Evolutionary conservation across 2,329 filamentous ascomycete species (phyloP).

Genomic region (Hymenoscyphus fraxineus): DNA sequence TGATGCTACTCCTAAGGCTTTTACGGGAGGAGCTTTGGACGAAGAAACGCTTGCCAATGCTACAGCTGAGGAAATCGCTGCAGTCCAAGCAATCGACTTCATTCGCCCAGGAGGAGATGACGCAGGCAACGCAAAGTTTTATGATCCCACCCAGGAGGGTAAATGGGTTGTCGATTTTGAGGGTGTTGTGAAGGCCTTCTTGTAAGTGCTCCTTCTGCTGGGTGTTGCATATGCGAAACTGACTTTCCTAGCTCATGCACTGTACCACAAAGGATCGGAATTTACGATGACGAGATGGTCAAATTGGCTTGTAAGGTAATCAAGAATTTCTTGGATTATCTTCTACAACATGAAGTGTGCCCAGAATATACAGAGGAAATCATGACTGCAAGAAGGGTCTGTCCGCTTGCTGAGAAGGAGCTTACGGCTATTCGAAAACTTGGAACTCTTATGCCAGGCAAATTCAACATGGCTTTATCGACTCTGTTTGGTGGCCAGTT

Average conservation of each 20-base stretch:
- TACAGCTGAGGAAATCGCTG: conserved; percentile 61
- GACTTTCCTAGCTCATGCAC: conserved; percentile 46
- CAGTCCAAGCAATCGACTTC: conserved; percentile 60
- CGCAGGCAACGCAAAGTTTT: conserved; percentile 40
- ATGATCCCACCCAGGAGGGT: conserved; percentile 46
- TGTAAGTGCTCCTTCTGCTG: conserved; percentile 50
- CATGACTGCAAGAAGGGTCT: conserved; percentile 60
- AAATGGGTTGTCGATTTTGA: conserved; percentile 78
- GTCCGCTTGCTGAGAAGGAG: conserved; percentile 63
- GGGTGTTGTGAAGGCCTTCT: conserved; percentile 70
- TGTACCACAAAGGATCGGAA: conserved; percentile 54
- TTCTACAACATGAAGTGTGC: conserved; percentile 80
- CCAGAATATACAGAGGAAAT: conserved; percentile 72
- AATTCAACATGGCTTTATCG: conserved; percentile 75
- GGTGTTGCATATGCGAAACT: conserved; percentile 10
- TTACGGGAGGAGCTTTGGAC: conserved; percentile 56
- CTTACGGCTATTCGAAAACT: conserved; percentile 56
- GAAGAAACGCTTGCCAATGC: conserved; percentile 58
- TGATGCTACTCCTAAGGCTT: conserved; percentile 56
- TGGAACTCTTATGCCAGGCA: conserved; percentile 59
- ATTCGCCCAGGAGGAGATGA: conserved; percentile 41
- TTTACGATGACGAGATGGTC: conserved; percentile 51
- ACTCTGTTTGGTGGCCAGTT: conserved; percentile 58
- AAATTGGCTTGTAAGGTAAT: conserved; percentile 64
- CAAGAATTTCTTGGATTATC: conserved; percentile 83